Conservation (phyloP, 768 basidiomycete species). For the Pleurotus pulmonarius region DNA sequence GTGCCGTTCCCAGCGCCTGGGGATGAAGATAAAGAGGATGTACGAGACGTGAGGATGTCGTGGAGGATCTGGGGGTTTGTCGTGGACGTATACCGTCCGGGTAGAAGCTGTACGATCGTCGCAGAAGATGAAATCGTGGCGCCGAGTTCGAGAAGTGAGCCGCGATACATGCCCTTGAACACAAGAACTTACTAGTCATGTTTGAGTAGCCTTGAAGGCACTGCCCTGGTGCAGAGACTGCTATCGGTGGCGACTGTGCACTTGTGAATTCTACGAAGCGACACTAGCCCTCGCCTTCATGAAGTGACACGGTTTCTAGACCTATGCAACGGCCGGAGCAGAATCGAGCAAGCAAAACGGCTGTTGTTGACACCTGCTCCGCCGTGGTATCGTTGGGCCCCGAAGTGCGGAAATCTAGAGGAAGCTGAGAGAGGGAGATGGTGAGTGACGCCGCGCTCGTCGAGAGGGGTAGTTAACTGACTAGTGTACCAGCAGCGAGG, state of each 20-base stretch:
- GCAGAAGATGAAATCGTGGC: conserved; percentile 49
- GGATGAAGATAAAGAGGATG: conserved; percentile 44
- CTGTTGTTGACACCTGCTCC: no score
- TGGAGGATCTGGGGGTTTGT: conserved; percentile 59
- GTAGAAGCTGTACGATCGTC: conserved; percentile 41
- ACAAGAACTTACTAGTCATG: conserved; percentile 37
- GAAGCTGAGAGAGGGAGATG: no score
- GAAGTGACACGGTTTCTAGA: no score
- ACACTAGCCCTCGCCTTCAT: no score
- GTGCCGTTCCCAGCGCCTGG: conserved; percentile 53
- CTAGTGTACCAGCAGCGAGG: no score
- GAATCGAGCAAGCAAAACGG: no score
- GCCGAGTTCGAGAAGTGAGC: conserved; percentile 40
- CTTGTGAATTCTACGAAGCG: conserved; percentile 9
- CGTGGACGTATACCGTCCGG: conserved; percentile 58
- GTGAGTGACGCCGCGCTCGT: no score
- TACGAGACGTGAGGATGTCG: conserved; percentile 49
- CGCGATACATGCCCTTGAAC: not conserved
- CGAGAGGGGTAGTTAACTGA: no score
- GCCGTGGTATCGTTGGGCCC: no score
- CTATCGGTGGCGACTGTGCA: conserved; percentile 26
- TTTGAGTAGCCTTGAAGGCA: conserved; percentile 65
- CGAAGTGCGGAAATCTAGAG: no score
- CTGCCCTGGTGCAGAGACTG: conserved; percentile 70
- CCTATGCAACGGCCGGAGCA: no score